Conservation (phyloP, 2,329 filamentous ascomycete genomes). For the Sordariomycetes sp. region DNA sequence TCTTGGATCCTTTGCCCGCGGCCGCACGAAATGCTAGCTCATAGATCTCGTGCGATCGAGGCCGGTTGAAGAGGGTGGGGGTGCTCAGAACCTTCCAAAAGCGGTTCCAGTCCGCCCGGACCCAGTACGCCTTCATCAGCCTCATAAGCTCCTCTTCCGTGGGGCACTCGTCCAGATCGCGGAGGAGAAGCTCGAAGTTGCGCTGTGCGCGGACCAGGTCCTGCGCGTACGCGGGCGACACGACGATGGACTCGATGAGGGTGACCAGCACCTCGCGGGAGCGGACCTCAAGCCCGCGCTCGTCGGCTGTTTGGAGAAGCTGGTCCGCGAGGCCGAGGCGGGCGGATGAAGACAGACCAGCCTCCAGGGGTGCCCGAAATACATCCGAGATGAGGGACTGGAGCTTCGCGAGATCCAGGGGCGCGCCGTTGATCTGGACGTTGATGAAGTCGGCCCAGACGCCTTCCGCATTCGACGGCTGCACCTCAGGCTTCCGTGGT, state of each 20-base stretch:
- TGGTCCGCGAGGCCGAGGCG: constrained; percentile 30
- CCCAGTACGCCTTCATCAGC: constrained; percentile 37
- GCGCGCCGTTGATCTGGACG: constrained; percentile 26
- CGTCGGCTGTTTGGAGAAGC: constrained; percentile 33
- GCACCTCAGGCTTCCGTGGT: no score
- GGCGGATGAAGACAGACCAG: constrained; percentile 12
- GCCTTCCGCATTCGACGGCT: no score
- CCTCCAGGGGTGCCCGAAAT: constrained; percentile 16
- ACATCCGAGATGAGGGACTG: constrained; percentile 27
- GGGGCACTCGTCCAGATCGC: constrained; percentile 24
- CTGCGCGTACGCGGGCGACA: constrained; percentile 17
- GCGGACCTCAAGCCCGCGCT: constrained; percentile 32
- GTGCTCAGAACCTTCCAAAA: constrained; percentile 55
- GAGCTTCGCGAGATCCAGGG: constrained; percentile 23
- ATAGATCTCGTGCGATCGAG: constrained; percentile 47
- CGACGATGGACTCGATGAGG: constrained; percentile 30
- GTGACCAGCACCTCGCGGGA: constrained; percentile 37
- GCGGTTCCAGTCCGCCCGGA: constrained; percentile 37
- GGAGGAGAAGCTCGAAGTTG: constrained; percentile 35
- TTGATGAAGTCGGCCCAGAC: constrained; percentile 13
- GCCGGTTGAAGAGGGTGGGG: constrained; percentile 36
- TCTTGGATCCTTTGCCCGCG: constrained; percentile 30
- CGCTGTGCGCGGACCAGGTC: constrained; percentile 28
- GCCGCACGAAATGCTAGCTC: constrained; percentile 39
- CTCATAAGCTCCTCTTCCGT: constrained; percentile 27